Evolutionary conservation across 371 early-diverging fungal species (phyloP).

Genomic region (Mucor piriformis): DNA sequence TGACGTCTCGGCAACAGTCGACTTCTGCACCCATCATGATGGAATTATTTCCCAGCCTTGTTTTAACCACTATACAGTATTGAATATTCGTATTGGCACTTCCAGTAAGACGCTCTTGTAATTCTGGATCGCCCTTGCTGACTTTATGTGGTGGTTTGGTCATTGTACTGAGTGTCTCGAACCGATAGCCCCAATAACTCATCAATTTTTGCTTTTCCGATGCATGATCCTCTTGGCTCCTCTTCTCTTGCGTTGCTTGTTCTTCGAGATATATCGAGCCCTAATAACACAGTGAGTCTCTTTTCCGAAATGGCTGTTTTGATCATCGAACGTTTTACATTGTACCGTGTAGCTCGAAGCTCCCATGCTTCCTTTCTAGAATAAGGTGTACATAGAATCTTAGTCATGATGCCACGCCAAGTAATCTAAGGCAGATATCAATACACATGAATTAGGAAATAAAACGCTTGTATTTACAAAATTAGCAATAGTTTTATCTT

Average conservation of each 20-base stretch:
- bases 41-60: constrained; percentile 68
- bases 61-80: constrained; percentile 85
- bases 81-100: constrained; percentile 83
- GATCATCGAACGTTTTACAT: too few species aligned
- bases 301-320: too few species aligned
- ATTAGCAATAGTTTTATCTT: constrained; percentile 28
- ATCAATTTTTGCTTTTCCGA: constrained; percentile 66
- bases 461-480: constrained; percentile 37
- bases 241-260: constrained; percentile 58
- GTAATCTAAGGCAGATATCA: constrained; percentile 35
- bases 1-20: constrained; percentile 72
- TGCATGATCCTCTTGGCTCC: constrained; percentile 33
- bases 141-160: constrained; percentile 51
- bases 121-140: constrained; percentile 36
- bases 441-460: background rate
- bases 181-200: constrained; percentile 81
- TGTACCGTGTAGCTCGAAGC: constrained; percentile 72
- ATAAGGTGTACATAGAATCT: constrained; percentile 82
- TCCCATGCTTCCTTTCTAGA: constrained; percentile 76
- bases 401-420: constrained; percentile 87
- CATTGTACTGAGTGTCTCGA: constrained; percentile 69
- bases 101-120: constrained; percentile 39
- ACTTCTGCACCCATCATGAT: constrained; percentile 92
- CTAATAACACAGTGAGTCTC: constrained; percentile 16
- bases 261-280: constrained; percentile 80